Conservation (phyloP, 768 basidiomycete species). For the Mycena leptocephala region DNA sequence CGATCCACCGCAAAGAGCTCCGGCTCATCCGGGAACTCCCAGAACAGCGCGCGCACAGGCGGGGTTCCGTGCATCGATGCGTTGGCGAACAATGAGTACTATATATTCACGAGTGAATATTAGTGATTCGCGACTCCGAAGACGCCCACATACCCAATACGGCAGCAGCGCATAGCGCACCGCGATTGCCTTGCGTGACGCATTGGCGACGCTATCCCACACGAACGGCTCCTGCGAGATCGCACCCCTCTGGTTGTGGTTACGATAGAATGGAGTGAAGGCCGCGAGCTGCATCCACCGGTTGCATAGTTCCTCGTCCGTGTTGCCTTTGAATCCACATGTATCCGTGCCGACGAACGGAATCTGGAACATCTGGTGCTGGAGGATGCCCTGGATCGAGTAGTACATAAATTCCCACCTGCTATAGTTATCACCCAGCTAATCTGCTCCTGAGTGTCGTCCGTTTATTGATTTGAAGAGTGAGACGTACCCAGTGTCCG, state of each 20-base stretch:
- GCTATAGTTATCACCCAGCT: slow-evolving; percentile 86
- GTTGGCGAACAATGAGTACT: slow-evolving; percentile 84
- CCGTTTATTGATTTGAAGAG: no score
- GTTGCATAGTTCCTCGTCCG: slow-evolving; percentile 86
- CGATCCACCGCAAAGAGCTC: slow-evolving; percentile 73
- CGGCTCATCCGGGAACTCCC: slow-evolving; percentile 82
- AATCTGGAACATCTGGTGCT: slow-evolving; percentile 89
- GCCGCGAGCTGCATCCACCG: slow-evolving; percentile 93
- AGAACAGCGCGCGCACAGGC: slow-evolving; percentile 83
- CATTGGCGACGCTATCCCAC: slow-evolving; percentile 87
- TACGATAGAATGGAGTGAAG: slow-evolving; percentile 87
- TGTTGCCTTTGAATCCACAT: slow-evolving; percentile 81
- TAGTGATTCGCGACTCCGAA: slow-evolving; percentile 12
- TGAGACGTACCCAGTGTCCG: slow-evolving; percentile 74
- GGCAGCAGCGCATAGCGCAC: slow-evolving; percentile 81
- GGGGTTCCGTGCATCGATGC: slow-evolving; percentile 78
- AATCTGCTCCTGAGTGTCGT: no score
- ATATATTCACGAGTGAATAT: slow-evolving; percentile 40
- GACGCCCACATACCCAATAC: slow-evolving; percentile 75
- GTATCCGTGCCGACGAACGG: slow-evolving; percentile 90
- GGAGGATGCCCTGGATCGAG: slow-evolving; percentile 84
- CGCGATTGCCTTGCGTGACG: slow-evolving; percentile 80
- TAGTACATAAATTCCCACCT: slow-evolving; percentile 82
- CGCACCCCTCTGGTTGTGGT: slow-evolving; percentile 79
- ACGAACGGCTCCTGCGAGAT: slow-evolving; percentile 86